Base-by-base conservation (phyloP, 768 basidiomycete species). In the Lentinula lateritia region DNA sequence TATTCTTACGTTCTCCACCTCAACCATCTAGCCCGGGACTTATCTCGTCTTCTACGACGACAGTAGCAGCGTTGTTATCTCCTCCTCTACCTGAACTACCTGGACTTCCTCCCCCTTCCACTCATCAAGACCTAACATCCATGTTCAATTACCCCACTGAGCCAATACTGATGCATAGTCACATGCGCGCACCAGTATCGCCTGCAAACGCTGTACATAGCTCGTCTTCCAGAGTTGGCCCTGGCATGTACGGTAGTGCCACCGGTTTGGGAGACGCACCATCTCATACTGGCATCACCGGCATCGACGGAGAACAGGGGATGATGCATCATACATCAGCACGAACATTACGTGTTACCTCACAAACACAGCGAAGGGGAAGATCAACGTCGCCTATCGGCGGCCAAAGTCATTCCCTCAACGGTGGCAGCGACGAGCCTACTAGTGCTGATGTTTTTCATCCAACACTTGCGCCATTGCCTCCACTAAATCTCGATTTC, bases 251-350 rank as follows among this genome's bases (percentile, higher is more conserved):
- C 46, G 20, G 46, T 20, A 12, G 46, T 48, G 20, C 20, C 12
- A 18, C 12, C 18, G 46, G 18, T 12, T 20, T 23, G 0, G 46
- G 20, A 23, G 18, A 18, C 2, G 46, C 46, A 9, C 20, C 46
- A 10, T 8, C 8, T 1, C 28, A 32, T 2, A 13, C 38, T 56
- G 36, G 32, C 6, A 6, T 28, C 12, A 13, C 38, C 42, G 36
- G 32, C 6, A 6, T 28, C 12, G 6, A n/a, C 8, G 56, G 56
- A 28, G 79, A 84, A 71, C 83, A 83, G 66, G 84, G 84, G 39
- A 86, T 86, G 67, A 88, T 86, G 43, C 79, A 82, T 61, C 80
- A 80, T 16, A 82, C 87, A 18, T 78, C 81, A 3, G 72, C 87
- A 28, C 81, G 81, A 50, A 86, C 88, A 63, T 72, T 90, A 9